Conservation (phyloP, 2,329 filamentous ascomycete genomes). For the Gyromitra esculenta region DNA sequence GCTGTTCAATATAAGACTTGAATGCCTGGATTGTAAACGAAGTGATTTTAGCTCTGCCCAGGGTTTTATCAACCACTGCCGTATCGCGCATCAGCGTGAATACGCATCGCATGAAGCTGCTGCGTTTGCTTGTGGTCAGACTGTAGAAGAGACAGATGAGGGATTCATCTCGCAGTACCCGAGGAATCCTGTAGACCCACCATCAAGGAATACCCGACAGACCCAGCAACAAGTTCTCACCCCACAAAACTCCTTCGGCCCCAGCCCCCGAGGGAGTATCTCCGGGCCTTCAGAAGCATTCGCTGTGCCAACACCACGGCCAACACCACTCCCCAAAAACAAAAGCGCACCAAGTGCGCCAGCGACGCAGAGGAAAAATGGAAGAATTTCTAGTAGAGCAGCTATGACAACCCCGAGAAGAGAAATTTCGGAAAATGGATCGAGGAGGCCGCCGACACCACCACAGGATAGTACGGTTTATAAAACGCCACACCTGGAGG, state of each 20-base stretch:
- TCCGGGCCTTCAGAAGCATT: slow-evolving; percentile 23
- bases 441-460: slow-evolving; percentile 54
- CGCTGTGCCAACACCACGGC: slow-evolving; percentile 13
- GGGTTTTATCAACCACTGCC: slow-evolving; percentile 99
- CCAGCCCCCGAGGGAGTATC: slow-evolving; percentile 35
- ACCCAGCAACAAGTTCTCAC: slow-evolving; percentile 42
- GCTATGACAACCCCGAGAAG: slow-evolving; percentile 45
- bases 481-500: slow-evolving; percentile 56
- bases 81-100: slow-evolving; percentile 90
- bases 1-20: slow-evolving; percentile 63
- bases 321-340: slow-evolving; percentile 26
- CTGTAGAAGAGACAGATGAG: slow-evolving; percentile 68
- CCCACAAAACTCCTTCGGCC: slow-evolving; percentile 30
- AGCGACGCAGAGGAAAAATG: slow-evolving; percentile 40
- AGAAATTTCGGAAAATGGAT: slow-evolving; percentile 25
- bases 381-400: slow-evolving; percentile 32
- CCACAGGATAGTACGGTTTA: slow-evolving; percentile 53
- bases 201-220: slow-evolving; percentile 54
- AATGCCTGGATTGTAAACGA: slow-evolving; percentile 86
- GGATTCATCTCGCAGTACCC: slow-evolving; percentile 42
- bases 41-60: slow-evolving; percentile 96
- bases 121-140: slow-evolving; percentile 84
- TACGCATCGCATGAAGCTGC: slow-evolving; percentile 97
- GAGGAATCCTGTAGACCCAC: slow-evolving; percentile 51
- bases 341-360: slow-evolving; percentile 32